phyloP scores from a whole-genome alignment of 345 rosid species.

The Ceriops decandra region DNA sequence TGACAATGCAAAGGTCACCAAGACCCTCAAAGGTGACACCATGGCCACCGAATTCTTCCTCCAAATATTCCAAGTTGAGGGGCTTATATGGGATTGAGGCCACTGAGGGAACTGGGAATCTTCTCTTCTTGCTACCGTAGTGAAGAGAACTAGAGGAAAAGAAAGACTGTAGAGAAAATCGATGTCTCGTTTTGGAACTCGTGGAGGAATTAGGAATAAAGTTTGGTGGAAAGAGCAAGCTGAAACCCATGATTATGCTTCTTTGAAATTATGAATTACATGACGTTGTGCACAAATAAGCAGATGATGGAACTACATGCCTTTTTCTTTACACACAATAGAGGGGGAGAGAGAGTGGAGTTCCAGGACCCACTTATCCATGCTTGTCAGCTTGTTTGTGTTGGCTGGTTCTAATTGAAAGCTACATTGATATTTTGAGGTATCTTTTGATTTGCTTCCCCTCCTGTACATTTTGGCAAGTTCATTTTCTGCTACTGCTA shows the following conservation, averaged over 20 bases:
- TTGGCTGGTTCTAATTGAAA: conserved; percentile 26
- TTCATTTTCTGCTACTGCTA: background rate
- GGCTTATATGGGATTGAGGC: conserved; percentile 58
- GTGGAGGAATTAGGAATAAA: conserved; percentile 22
- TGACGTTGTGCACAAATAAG: background rate
- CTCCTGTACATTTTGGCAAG: background rate
- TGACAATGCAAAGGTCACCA: conserved; percentile 64
- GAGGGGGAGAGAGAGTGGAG: background rate
- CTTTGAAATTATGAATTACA: background rate
- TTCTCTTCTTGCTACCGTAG: conserved; percentile 21
- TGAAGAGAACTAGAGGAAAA: conserved; percentile 21
- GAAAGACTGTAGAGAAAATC: conserved; percentile 9
- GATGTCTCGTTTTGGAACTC: conserved; percentile 4
- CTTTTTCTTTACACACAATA: conserved; percentile 3
- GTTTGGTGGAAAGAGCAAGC: conserved; percentile 33
- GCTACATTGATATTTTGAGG: conserved; percentile 21
- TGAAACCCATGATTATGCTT: conserved; percentile 34
- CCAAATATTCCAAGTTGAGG: conserved; percentile 56
- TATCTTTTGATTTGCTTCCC: background rate
- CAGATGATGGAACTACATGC: conserved; percentile 7
- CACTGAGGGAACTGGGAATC: conserved; percentile 31
- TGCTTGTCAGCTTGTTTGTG: conserved; percentile 2
- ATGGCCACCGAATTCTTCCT: conserved; percentile 65
- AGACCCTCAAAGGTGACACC: conserved; percentile 70
- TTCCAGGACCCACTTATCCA: conserved; percentile 17